Conservation (phyloP, 208 protist species). For the Acanthamoeba lenticulata region DNA sequence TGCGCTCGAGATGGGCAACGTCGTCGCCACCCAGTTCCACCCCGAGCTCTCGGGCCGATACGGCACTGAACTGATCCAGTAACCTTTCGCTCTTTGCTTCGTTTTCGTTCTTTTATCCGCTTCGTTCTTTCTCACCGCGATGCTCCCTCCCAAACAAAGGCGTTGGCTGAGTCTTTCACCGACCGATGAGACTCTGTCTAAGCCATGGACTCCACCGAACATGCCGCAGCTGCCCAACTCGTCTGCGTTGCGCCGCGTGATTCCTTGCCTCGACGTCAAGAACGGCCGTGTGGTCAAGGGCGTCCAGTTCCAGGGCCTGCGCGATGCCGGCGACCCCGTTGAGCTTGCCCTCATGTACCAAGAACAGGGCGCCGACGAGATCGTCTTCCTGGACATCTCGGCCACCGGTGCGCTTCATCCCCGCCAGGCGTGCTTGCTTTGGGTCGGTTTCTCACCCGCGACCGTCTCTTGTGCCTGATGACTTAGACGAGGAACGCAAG, state of each 20-base stretch:
- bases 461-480: not conserved
- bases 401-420: constrained; percentile 35
- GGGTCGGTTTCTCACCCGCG: not conserved
- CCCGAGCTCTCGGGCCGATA: constrained; percentile 72
- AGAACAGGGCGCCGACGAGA: constrained; percentile 71
- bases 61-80: constrained; percentile 58
- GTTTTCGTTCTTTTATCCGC: not conserved
- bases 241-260: constrained; percentile 48
- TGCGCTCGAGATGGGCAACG: constrained; percentile 45
- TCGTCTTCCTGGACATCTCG: constrained; percentile 74
- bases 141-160: not conserved
- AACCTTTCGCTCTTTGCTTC: not conserved
- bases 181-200: not conserved
- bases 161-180: not conserved
- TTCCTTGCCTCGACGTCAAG: constrained; percentile 75
- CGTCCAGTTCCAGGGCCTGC: constrained; percentile 68
- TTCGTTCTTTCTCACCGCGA: not conserved
- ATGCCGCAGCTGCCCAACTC: not conserved
- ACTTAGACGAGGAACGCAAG: constrained; percentile 39
- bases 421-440: too few species aligned
- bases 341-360: constrained; percentile 67
- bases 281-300: constrained; percentile 73
- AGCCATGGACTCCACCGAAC: not conserved
- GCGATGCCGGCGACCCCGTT: constrained; percentile 72
- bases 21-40: constrained; percentile 74